A percentile compares a stretch with the other conserved stretches of the same genome.
These are phyloP conservation scores for Capsicum pubescens DNA, from an alignment of 257 asterid species.

Conservation along the genomic window DNA sequence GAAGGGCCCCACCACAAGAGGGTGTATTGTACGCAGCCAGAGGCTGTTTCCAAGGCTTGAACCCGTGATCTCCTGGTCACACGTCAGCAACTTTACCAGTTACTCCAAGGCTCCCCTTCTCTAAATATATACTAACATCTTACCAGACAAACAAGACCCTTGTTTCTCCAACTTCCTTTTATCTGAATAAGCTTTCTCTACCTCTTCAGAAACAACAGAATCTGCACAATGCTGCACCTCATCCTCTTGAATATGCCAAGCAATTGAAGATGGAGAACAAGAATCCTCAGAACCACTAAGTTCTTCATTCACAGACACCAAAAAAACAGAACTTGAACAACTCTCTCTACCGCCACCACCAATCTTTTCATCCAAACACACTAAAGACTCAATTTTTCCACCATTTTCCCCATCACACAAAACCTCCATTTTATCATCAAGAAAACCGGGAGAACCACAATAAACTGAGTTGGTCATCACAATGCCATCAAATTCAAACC, in stretches of 20 bases:
- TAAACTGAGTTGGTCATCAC: constrained; percentile 55
- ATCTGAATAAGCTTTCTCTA: constrained; percentile 44
- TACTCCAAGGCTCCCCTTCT: too few species aligned
- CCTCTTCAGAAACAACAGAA: constrained; percentile 43
- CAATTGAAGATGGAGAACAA: constrained; percentile 54
- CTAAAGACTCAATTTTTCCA: constrained; percentile 31
- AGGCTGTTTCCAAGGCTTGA: too few species aligned
- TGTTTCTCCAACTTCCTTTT: constrained; percentile 57
- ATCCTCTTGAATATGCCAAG: constrained; percentile 46
- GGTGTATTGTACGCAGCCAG: too few species aligned
- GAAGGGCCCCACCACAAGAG: too few species aligned
- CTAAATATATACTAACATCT: neutral
- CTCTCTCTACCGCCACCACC: constrained; percentile 43
- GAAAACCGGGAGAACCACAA: constrained; percentile 53
- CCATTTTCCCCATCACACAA: constrained; percentile 26
- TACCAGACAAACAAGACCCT: constrained; percentile 67
- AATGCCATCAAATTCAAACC: constrained; percentile 59
- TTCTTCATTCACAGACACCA: constrained; percentile 60
- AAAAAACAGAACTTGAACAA: constrained; percentile 55
- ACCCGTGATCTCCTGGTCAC: too few species aligned
- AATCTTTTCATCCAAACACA: constrained; percentile 36
- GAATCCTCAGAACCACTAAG: constrained; percentile 52
- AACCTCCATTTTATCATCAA: constrained; percentile 49
- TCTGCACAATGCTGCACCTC: constrained; percentile 34
- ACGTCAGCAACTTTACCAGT: too few species aligned